Evolutionary conservation across 441 rosid genomes (phyloP), one percentile per base, ranked within the genome.

Genomic region (Francoa sonchifolia): DNA sequence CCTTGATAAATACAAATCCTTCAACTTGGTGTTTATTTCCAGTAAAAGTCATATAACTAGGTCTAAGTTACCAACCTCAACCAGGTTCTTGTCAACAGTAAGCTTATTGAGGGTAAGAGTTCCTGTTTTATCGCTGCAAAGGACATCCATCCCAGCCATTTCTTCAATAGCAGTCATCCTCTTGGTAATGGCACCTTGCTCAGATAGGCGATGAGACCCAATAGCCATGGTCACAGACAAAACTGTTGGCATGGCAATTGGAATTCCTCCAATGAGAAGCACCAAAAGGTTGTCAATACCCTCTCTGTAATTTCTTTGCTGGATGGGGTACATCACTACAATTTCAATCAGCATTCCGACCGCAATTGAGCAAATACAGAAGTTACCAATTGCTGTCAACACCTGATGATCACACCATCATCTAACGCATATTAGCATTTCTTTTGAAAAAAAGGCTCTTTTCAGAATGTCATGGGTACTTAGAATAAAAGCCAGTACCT

Each of bases 221-320:
- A 87, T 87, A 39, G 97, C 97, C 97, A 87, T 87, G n/a, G n/a
- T n/a, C n/a, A n/a, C n/a, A n/a, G n/a, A n/a, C n/a, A n/a, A n/a
- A n/a, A n/a, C n/a, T n/a, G 93, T 85, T 1, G 96, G 96, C 93
- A 85, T 85, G 14, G 97, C 97, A 51, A 87, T 87, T 8, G 97
- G 97, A 42, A 87, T 87, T 7, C 97, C 97, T 53, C 97, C 97
- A 20, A 87, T 87, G 71, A 87, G 59, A 41, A 87, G 95, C 47
- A 87, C 97, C 60, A 87, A 60, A 42, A 87, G 95, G 47, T 87
- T 87, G 54, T 87, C 84, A 34, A 87, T 87, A 14, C 97, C 97
- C 21, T 80, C 71, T 45, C 97, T 76, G 60, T 87, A 87, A 22
- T 46, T 53, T 41, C 97, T 76, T 44, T 46, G 61, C 47, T 87